Base-by-base conservation (phyloP, 2,329 filamentous ascomycete genomes). In the Immersiporthe knoxdaviesiana region DNA sequence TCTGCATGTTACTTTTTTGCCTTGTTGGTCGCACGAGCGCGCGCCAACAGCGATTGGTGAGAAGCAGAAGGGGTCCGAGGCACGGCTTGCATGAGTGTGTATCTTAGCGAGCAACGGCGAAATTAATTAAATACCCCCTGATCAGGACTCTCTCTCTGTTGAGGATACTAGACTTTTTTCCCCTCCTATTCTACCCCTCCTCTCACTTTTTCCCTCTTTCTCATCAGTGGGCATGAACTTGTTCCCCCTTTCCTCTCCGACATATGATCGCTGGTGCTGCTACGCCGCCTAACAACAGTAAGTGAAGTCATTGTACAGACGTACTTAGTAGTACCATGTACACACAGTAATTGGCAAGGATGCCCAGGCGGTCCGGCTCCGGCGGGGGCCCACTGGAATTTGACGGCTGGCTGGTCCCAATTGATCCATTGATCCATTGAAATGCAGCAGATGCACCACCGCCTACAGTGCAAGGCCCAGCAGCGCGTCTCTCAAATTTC, bases 401-500 rank as follows among this genome's bases (percentile, higher is more conserved):
- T 32, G 56, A 67, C 58, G 39, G 58, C 52, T 61, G 61, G 59
- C 21, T 10, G 50, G 41, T n/a, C 58, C 41, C 47, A 24, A 54
- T 54, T 62, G 56, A 54, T 18, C 52, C 50, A 59, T 32, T 21
- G 44, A 47, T 47, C 44, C 44, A 47, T 32, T 4, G 54, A 59
- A 18, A 56, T 24, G 24, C 6, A 54, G 50, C 50, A 27, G 50
- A 6, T 52, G 14, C 44, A 47, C 44, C 44, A 47, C 44, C 44
- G 44, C 44, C 44, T 47, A n/a, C 35, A 4, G 35, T 4, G 21
- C 2, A n/a, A n/a, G 44, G 30, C 32, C 30, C 56, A n/a, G 63
- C n/a, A n/a, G n/a, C n/a, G n/a, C 72, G 65, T 47, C 58, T 52
- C n/a, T 68, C 44, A 69, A 71, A 72, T 63, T 65, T 65, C 63